Conservation (phyloP, 768 basidiomycete genomes). For the Boletus sp. region DNA sequence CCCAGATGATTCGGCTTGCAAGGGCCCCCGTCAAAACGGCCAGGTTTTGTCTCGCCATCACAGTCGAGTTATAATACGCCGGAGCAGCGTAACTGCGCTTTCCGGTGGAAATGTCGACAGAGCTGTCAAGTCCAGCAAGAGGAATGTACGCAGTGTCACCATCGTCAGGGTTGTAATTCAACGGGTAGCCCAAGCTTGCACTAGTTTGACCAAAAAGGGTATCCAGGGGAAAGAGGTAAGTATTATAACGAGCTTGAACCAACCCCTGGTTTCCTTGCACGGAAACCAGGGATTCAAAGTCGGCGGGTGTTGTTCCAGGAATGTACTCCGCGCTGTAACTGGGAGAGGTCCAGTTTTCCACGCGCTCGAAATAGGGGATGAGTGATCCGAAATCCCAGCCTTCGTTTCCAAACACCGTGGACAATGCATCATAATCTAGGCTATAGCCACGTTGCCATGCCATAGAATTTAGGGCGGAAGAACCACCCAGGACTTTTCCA, state of each 20-base stretch:
- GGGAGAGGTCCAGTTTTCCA: background rate
- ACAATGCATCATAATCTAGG: background rate
- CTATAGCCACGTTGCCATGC: background rate
- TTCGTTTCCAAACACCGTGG: background rate
- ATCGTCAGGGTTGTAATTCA: background rate
- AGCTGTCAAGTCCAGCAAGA: background rate
- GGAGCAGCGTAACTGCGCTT: background rate
- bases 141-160: background rate
- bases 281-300: background rate
- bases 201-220: background rate
- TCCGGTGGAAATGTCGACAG: background rate
- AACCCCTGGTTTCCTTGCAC: background rate
- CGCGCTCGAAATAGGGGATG: background rate
- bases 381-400: background rate
- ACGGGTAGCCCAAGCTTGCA: too few species aligned
- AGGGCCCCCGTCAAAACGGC: background rate
- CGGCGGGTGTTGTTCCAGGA: background rate
- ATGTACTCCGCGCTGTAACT: background rate
- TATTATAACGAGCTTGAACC: background rate
- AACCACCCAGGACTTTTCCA: constrained; percentile 2
- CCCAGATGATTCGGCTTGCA: background rate
- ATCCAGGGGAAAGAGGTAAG: background rate
- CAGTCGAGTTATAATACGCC: background rate
- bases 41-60: background rate
- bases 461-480: background rate